Evolutionary conservation across 768 basidiomycete genomes (phyloP), one percentile per base, ranked within the genome.

Genomic region (Ramaria rubella): DNA sequence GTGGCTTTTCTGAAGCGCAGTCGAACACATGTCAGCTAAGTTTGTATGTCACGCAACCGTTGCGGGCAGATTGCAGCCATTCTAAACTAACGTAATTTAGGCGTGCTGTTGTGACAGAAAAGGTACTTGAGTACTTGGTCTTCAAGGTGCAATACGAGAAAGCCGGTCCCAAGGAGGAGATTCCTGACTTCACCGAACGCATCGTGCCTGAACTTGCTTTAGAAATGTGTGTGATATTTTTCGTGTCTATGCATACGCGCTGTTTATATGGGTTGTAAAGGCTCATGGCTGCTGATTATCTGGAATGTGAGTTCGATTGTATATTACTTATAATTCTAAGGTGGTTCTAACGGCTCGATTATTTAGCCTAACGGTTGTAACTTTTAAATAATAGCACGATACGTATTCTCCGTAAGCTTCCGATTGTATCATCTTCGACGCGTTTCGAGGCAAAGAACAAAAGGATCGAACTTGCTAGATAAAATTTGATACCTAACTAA

Each of bases 151-250:
- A 91, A 59, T 92, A 90, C 66, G 82, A 86, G 59, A 77, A 78
- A n/a, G 75, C 73, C 1, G 81, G 79, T 1, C 72, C 81, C 6
- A 90, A 85, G 61, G 90, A 93, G 63, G 89, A 92, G 49, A 73
- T 88, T 21, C 90, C 92, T 3, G 93, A 96, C 62, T 86, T 93
- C 61, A 70, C 79, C 60, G 91, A 94, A 61, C 80, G 94, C 19
- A 79, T 97, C 50, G 83, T 85, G 1, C 90, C 90, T 1, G 93
- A 95, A 68, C 80, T 96, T 45, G 88, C 89, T 1, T 70, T 97
- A 5, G 94, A 96, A 68, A 69, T 95, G 94, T 96, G 62, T 67
- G 90, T 81, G 6, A 44, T 5, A 45, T 15, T 21, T 3, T 12
- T 44, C 21, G 45, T 23, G 55, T 9, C 33, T 15, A 14, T 30